Evolutionary conservation across 2,329 filamentous ascomycete species (phyloP).

Genomic region (Exophiala sideris): DNA sequence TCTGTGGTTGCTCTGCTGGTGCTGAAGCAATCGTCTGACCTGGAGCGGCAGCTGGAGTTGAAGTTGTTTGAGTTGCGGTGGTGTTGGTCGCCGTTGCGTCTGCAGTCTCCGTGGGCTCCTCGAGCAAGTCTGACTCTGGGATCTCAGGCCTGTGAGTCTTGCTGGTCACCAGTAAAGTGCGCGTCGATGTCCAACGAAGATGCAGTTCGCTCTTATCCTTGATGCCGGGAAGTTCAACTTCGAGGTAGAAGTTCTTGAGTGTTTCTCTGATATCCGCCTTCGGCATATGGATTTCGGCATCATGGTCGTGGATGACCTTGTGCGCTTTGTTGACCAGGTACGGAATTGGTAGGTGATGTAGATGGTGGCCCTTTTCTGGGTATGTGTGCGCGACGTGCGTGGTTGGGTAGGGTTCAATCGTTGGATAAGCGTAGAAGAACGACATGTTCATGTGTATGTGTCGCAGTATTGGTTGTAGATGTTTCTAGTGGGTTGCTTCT

Average conservation of each 20-base stretch:
- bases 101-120: not conserved
- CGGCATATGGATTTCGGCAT: slow-evolving; percentile 18
- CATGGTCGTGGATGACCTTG: slow-evolving; percentile 20
- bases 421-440: slow-evolving; percentile 18
- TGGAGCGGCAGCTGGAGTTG: not conserved
- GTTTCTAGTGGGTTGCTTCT: not conserved
- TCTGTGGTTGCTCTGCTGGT: not conserved
- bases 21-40: not conserved
- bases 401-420: slow-evolving; percentile 22
- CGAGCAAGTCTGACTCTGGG: slow-evolving; percentile 13
- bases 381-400: slow-evolving; percentile 23
- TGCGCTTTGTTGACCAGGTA: slow-evolving; percentile 21
- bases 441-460: slow-evolving; percentile 1
- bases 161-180: slow-evolving; percentile 21
- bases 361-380: slow-evolving; percentile 19
- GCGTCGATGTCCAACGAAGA: slow-evolving; percentile 22
- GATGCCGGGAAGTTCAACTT: slow-evolving; percentile 27
- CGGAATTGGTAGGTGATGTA: slow-evolving; percentile 18
- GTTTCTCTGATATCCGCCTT: slow-evolving; percentile 25
- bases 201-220: slow-evolving; percentile 20
- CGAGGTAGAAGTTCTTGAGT: slow-evolving; percentile 23
- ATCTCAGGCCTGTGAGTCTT: slow-evolving; percentile 20
- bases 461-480: not conserved
- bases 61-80: not conserved
- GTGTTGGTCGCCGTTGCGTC: not conserved